These are phyloP conservation scores for Myxozyma neglecta DNA, from an alignment of 805 yeast species.

Conservation along the genomic window DNA sequence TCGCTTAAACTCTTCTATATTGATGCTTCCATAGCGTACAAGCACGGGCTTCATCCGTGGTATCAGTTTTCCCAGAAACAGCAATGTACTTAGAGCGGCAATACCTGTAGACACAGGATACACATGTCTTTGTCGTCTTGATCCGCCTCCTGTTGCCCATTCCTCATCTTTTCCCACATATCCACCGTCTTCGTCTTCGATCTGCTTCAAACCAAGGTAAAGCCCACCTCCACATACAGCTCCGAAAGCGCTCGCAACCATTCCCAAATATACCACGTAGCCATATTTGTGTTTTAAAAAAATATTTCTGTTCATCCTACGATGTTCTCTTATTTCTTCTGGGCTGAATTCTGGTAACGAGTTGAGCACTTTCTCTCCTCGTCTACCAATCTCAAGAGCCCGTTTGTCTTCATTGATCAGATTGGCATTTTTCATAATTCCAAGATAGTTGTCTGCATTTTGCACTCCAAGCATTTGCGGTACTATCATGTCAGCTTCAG, in stretches of 20 bases:
- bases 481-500: no score
- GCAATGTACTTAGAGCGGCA: neutral
- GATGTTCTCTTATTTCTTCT: neutral
- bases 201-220: neutral
- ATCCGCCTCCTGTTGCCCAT: slow-evolving; percentile 16
- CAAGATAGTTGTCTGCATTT: no score
- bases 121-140: slow-evolving; percentile 16
- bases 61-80: slow-evolving; percentile 13
- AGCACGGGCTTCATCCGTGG: slow-evolving; percentile 11
- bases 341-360: neutral
- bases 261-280: slow-evolving; percentile 14
- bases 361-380: neutral
- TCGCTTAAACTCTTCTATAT: slow-evolving; percentile 8
- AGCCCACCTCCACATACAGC: slow-evolving; percentile 1
- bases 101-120: slow-evolving; percentile 23
- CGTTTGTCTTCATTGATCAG: no score
- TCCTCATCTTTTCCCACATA: neutral
- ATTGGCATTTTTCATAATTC: no score
- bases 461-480: no score
- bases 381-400: neutral
- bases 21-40: slow-evolving; percentile 18
- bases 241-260: slow-evolving; percentile 11
- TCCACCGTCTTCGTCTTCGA: slow-evolving; percentile 4
- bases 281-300: slow-evolving; percentile 8
- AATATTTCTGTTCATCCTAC: neutral